phyloP scores from a whole-genome alignment of 2,329 filamentous ascomycete species.

The Cladosporium cucumerinum region DNA sequence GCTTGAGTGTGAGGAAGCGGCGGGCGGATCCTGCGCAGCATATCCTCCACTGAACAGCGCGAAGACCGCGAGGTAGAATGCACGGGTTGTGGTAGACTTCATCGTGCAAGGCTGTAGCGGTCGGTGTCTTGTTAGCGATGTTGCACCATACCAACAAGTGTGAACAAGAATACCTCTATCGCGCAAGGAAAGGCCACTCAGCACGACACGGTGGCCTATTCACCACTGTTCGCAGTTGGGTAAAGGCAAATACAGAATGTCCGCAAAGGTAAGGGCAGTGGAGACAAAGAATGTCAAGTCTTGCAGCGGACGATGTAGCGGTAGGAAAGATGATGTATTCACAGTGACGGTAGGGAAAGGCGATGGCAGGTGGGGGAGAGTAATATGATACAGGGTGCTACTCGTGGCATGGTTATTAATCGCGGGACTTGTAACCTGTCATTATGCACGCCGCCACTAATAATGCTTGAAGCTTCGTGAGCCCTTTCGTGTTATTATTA shows the following conservation, averaged over 20 bases:
- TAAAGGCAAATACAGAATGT: neutral
- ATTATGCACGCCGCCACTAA: slow-evolving; percentile 8
- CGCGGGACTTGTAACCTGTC: neutral
- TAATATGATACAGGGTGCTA: neutral
- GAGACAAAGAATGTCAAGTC: neutral
- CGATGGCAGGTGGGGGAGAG: neutral
- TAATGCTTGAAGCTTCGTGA: neutral
- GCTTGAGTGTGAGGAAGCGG: slow-evolving; percentile 22
- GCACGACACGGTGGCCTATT: neutral
- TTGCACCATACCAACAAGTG: slow-evolving; percentile 11
- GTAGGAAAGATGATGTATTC: neutral
- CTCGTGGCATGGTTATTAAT: slow-evolving; percentile 7
- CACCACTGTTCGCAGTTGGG: neutral
- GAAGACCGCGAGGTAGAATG: slow-evolving; percentile 62
- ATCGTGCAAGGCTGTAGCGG: neutral
- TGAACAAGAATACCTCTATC: neutral
- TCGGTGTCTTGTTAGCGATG: neutral
- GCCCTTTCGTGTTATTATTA: neutral
- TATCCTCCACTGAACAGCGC: slow-evolving; percentile 51
- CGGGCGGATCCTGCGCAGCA: slow-evolving; percentile 38
- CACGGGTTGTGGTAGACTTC: slow-evolving; percentile 13
- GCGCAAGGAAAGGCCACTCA: neutral
- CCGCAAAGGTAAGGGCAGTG: slow-evolving; percentile 6
- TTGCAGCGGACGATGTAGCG: neutral
- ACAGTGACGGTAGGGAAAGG: neutral